A percentile compares a stretch with the other conserved stretches of the same genome.
phyloP scores from a whole-genome alignment of 139 green algal genomes.

The Tetradesmus obliquus region DNA sequence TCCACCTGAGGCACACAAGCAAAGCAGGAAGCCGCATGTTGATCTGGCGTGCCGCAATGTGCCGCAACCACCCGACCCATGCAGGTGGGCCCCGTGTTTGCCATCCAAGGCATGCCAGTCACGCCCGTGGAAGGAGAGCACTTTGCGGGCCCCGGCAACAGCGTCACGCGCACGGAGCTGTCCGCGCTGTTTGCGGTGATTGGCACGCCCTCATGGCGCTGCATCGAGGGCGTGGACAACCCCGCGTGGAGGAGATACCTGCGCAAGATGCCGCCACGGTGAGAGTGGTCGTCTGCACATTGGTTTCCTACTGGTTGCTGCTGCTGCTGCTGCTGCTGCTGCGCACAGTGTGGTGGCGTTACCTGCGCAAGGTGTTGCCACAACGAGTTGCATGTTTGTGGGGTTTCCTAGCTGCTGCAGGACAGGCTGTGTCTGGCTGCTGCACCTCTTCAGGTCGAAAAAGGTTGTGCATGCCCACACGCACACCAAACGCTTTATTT shows the following conservation, averaged over 20 bases:
- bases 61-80: not conserved
- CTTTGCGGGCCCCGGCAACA: conserved; percentile 51
- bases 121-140: conserved; percentile 66
- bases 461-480: not conserved
- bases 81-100: conserved; percentile 86
- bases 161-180: conserved; percentile 77
- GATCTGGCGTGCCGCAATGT: no score
- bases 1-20: no score
- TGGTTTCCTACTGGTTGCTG: not conserved
- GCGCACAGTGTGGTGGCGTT: not conserved
- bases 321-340: not conserved
- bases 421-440: no score
- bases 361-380: not conserved
- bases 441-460: no score
- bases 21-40: no score
- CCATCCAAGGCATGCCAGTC: conserved; percentile 72
- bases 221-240: conserved; percentile 77
- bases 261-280: conserved; percentile 53
- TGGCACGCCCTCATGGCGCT: conserved; percentile 86
- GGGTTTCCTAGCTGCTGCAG: no score
- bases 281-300: not conserved
- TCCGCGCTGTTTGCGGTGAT: conserved; percentile 90
- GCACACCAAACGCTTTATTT: not conserved
- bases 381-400: not conserved
- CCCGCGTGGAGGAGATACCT: conserved; percentile 85